Base-by-base conservation (phyloP, 148 eudicot species). In the Persicaria tinctoria region DNA sequence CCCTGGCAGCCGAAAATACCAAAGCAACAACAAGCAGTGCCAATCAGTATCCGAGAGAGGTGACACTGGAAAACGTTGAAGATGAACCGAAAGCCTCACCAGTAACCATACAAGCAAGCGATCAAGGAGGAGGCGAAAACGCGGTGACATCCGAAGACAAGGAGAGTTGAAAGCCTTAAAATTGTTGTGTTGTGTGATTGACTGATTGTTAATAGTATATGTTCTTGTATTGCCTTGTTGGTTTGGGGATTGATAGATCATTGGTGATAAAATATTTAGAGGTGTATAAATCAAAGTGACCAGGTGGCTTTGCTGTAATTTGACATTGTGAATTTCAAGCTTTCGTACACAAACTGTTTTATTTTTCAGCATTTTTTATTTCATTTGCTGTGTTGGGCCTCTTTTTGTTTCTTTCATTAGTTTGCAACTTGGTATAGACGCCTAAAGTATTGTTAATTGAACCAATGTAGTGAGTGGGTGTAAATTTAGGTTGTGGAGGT, bases 1-100 rank as follows among this genome's bases (percentile, higher is more conserved):
- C 84, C 16, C 49, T 69, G 72, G 55, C 74, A 51, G 71, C n/a
- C 38, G 84, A 77, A 49, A 79, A 80, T 74, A 79, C 5, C 14
- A 82, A 64, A 7, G 72, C 81, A 8, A 75, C 70, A 16, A 74
- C 75, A 44, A 32, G 41, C 41, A 63, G 47, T 47, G 73, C 53
- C 51, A 46, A 63, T 78, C 79, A 77, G 49, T 76, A 86, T 18
- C 62, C 76, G 51, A 70, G 56, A 59, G 63, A 57, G 32, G 63
- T 10, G 63, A 57, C 63, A 17, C 63, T 8, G 11, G 63, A 57
- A 57, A 57, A 18, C 17, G 10, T 1, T 57, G 27, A 3, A 6
- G 18, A 57, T 18, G 68, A 63, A 63, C 45, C 4, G 5, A 63
- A 10, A 32, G 6, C 68, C 68, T 11, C 41, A 2, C 7, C 41